A percentile compares a stretch with the other conserved stretches of the same genome.
Conservation (phyloP, 495 filamentous ascomycete species). For the Penicillium pulvis region DNA sequence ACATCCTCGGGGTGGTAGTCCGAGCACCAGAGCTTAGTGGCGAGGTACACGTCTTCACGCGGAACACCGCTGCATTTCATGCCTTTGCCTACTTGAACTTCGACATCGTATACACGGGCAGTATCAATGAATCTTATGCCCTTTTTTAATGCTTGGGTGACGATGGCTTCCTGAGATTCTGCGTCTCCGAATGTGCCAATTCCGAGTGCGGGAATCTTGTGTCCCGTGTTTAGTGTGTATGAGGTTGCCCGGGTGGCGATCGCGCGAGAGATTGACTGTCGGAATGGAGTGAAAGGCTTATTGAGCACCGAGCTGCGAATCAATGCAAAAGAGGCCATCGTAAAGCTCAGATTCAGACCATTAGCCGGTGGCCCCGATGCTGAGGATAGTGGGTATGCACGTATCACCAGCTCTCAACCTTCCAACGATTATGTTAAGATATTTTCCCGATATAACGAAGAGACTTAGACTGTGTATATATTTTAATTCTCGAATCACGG, state of each 20-base stretch:
- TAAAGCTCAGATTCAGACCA: not conserved
- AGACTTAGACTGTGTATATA: no score
- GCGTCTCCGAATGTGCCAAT: constrained; percentile 48
- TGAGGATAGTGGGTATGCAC: not conserved
- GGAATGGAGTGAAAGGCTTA: not conserved
- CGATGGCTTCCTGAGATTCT: constrained; percentile 43
- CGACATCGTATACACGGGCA: constrained; percentile 38
- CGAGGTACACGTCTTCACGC: constrained; percentile 28
- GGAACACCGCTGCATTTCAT: constrained; percentile 53
- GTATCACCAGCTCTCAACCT: not conserved
- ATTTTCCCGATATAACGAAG: no score
- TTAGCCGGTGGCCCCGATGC: not conserved
- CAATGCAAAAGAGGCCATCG: not conserved
- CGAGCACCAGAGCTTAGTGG: constrained; percentile 67
- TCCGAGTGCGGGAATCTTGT: constrained; percentile 43
- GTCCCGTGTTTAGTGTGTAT: constrained; percentile 40
- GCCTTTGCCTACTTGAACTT: constrained; percentile 51
- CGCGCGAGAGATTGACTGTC: not conserved
- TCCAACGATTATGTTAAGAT: no score
- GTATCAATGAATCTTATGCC: constrained; percentile 64
- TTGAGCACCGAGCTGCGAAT: not conserved
- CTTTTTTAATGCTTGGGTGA: constrained; percentile 41
- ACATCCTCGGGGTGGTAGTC: constrained; percentile 63
- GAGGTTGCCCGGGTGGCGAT: not conserved
- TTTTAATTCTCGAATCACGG: no score